Conservation (phyloP, 306 rosid genomes). For the Cicer judaicum region DNA sequence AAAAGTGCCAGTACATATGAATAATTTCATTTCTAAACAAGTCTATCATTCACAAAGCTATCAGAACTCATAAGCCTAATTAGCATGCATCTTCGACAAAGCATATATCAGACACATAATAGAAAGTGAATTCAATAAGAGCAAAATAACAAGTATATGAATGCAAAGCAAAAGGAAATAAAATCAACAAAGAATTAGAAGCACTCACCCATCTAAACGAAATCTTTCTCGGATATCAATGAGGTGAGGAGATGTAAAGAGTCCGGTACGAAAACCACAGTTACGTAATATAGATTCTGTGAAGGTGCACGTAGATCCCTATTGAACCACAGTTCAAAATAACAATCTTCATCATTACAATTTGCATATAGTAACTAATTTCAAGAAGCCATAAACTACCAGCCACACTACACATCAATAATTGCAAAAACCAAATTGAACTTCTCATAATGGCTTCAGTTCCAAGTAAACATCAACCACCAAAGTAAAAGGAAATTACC, state of each 20-base stretch:
- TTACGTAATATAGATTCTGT: conserved; percentile 84
- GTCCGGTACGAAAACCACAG: conserved; percentile 94
- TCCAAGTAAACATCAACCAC: conserved; percentile 42
- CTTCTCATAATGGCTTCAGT: conserved; percentile 36
- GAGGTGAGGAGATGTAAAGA: conserved; percentile 97
- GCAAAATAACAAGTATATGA: conserved; percentile 18
- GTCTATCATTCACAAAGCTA: conserved; percentile 15
- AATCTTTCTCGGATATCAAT: conserved; percentile 96
- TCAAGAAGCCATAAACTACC: conserved; percentile 5
- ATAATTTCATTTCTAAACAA: conserved; percentile 22
- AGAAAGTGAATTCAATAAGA: conserved; percentile 6
- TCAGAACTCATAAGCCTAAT: conserved; percentile 14
- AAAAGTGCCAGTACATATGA: conserved; percentile 10
- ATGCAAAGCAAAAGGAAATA: conserved; percentile 17
- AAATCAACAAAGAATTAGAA: conserved; percentile 22
- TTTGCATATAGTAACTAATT: conserved; percentile 23
- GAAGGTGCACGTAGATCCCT: conserved; percentile 98
- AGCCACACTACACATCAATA: conserved; percentile 1
- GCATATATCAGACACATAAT: conserved; percentile 15
- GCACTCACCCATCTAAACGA: conserved; percentile 90
- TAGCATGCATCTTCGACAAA: conserved; percentile 11
- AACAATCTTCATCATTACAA: conserved; percentile 41
- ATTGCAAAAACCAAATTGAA: conserved; percentile 17
- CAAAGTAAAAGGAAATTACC: conserved; percentile 54
- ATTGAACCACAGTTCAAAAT: conserved; percentile 41